Percentiles rank a stretch among this genome's conserved stretches.
phyloP scores from a whole-genome alignment of 2,329 filamentous ascomycete genomes.

The Xylaria sp. region DNA sequence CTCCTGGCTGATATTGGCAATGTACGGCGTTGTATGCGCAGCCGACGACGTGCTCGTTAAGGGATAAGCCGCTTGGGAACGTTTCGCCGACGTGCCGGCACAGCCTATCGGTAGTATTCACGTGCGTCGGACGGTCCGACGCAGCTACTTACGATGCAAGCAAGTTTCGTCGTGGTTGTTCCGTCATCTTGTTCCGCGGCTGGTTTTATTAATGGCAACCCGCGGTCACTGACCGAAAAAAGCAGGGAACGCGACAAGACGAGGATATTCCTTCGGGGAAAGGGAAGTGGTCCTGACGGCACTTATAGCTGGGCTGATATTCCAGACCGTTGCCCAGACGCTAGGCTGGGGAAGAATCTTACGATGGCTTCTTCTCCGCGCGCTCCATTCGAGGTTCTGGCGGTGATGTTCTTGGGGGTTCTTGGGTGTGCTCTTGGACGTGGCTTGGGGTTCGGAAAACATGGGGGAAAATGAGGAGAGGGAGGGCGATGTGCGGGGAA shows the following conservation, averaged over 20 bases:
- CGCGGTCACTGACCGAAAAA: not conserved
- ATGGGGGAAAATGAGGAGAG: constrained; percentile 20
- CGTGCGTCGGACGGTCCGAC: no score
- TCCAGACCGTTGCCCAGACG: constrained; percentile 4
- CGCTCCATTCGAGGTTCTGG: not conserved
- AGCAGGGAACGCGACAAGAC: not conserved
- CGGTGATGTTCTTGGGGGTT: not conserved
- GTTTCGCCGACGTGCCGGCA: no score
- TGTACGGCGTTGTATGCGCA: no score
- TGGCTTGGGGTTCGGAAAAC: constrained; percentile 6
- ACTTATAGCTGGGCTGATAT: not conserved
- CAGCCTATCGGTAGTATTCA: no score
- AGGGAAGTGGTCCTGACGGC: constrained; percentile 5
- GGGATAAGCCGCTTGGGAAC: no score
- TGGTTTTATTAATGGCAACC: not conserved
- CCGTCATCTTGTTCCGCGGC: not conserved
- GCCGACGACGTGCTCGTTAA: no score
- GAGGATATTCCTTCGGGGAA: constrained; percentile 9
- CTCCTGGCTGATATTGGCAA: not conserved
- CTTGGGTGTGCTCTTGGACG: not conserved
- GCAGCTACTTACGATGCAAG: no score
- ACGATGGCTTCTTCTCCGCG: not conserved
- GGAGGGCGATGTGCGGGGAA: constrained; percentile 17
- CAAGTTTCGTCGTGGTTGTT: no score
- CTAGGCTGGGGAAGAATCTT: not conserved